Conservation (phyloP, 202 grass and related monocot genomes). For the Schoenoplectus tabernaemontani region DNA sequence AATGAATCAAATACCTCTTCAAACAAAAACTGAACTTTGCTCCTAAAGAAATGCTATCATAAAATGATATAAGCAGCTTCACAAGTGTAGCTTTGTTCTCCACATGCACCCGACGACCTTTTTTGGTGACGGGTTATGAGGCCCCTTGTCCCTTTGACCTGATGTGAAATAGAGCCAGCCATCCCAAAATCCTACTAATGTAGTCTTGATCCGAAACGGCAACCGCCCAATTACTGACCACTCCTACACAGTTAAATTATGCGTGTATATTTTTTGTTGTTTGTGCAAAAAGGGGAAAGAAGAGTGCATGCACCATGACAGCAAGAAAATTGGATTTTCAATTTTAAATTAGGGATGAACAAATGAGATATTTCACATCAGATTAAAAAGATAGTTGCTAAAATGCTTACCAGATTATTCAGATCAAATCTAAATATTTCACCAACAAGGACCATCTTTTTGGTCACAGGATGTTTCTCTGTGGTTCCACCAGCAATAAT, state of each 20-base stretch:
- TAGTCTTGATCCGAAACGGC: constrained; percentile 98
- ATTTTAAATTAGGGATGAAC: neutral
- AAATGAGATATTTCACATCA: neutral
- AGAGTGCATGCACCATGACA: no score
- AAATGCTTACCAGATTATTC: constrained; percentile 52
- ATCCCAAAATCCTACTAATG: constrained; percentile 83
- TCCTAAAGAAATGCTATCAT: constrained; percentile 19
- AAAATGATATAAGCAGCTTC: constrained; percentile 27
- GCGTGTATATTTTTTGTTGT: no score
- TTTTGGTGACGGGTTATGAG: constrained; percentile 69
- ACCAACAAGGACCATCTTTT: constrained; percentile 87
- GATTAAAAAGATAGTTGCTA: neutral
- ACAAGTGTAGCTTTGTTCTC: constrained; percentile 76
- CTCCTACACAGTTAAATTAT: constrained; percentile 66
- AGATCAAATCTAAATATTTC: constrained; percentile 91
- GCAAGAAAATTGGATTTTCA: no score
- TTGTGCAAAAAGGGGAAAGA: no score
- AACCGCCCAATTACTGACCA: constrained; percentile 76
- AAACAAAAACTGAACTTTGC: neutral
- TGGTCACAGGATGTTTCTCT: constrained; percentile 80
- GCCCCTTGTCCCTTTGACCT: constrained; percentile 89
- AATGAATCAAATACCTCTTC: neutral
- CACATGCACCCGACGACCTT: constrained; percentile 80
- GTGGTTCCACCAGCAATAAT: constrained; percentile 85
- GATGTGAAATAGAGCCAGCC: constrained; percentile 96